Percentiles rank a stretch among this genome's conserved stretches.
phyloP scores from a whole-genome alignment of 768 basidiomycete genomes.

The Rhizopogon vesiculosus region DNA sequence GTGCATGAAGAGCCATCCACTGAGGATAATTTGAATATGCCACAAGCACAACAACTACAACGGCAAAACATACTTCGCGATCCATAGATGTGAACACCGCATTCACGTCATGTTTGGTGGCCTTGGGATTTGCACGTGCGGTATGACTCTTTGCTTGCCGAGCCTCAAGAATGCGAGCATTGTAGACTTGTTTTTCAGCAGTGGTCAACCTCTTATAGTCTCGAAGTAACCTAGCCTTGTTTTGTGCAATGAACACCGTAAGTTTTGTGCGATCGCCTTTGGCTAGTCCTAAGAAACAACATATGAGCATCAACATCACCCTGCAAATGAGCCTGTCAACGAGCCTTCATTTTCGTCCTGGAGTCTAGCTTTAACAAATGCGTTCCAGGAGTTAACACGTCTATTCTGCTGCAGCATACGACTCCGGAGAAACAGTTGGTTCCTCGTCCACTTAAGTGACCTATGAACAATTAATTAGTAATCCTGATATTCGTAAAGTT shows the following conservation, averaged over 20 bases:
- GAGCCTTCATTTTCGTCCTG: not conserved
- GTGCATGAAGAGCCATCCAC: slow-evolving; percentile 2
- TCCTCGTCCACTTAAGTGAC: not conserved
- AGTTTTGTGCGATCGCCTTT: not conserved
- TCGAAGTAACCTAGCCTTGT: not conserved
- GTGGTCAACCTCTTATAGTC: not conserved
- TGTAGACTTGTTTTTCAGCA: not conserved
- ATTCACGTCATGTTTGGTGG: not conserved
- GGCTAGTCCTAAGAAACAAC: not conserved
- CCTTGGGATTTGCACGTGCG: slow-evolving; percentile 1
- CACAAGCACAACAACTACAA: not conserved
- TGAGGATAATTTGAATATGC: not conserved
- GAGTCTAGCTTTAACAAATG: not conserved
- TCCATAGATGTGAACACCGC: slow-evolving; percentile 4
- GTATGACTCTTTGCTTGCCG: not conserved
- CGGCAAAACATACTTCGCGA: not conserved
- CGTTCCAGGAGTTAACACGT: not conserved
- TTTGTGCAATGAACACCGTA: not conserved
- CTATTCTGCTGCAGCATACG: not conserved
- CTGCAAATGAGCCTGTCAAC: not conserved
- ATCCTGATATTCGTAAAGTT: not conserved
- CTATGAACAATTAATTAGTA: not conserved
- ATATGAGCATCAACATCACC: not conserved
- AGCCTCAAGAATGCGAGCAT: not conserved
- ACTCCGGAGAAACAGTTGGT: not conserved